Evolutionary conservation across 1,284 basidiomycete species (phyloP).

Genomic region (Entoloma clypeatum): DNA sequence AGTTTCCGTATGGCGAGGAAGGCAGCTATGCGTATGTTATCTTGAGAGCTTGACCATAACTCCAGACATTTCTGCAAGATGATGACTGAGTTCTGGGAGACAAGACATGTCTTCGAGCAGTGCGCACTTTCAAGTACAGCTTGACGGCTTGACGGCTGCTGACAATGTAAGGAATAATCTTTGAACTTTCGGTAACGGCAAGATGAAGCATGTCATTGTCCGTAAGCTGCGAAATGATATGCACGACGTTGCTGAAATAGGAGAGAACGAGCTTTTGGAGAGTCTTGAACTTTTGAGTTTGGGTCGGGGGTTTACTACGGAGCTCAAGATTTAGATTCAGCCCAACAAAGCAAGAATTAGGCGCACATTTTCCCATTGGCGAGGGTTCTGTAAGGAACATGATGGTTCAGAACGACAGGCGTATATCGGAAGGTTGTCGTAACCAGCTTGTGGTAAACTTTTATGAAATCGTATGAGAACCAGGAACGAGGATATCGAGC

Average conservation of each 20-base stretch:
- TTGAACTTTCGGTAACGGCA: constrained; percentile 79
- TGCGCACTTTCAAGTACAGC: constrained; percentile 74
- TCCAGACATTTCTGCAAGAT: constrained; percentile 69
- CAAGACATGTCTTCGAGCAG: neutral
- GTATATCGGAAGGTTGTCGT: constrained; percentile 88
- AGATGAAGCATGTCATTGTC: constrained; percentile 66
- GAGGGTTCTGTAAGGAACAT: constrained; percentile 84
- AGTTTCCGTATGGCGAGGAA: constrained; percentile 86
- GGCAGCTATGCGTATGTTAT: constrained; percentile 82
- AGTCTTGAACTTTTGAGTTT: constrained; percentile 70
- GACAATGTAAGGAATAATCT: constrained; percentile 83
- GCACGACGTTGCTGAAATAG: constrained; percentile 83
- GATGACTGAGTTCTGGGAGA: neutral
- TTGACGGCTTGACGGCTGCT: constrained; percentile 82
- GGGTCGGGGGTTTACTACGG: constrained; percentile 69
- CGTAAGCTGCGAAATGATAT: constrained; percentile 76
- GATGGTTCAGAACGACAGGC: constrained; percentile 84
- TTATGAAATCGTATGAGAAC: constrained; percentile 10
- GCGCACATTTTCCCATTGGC: constrained; percentile 82
- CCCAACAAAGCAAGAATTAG: constrained; percentile 4
- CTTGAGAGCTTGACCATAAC: constrained; percentile 77
- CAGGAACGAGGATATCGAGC: constrained; percentile 1
- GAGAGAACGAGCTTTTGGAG: constrained; percentile 90
- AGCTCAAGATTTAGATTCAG: constrained; percentile 4
- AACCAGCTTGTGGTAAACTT: constrained; percentile 92